These are phyloP conservation scores for Diplogelasinospora grovesii DNA, from an alignment of 495 filamentous ascomycete genomes.

Conservation along the genomic window DNA sequence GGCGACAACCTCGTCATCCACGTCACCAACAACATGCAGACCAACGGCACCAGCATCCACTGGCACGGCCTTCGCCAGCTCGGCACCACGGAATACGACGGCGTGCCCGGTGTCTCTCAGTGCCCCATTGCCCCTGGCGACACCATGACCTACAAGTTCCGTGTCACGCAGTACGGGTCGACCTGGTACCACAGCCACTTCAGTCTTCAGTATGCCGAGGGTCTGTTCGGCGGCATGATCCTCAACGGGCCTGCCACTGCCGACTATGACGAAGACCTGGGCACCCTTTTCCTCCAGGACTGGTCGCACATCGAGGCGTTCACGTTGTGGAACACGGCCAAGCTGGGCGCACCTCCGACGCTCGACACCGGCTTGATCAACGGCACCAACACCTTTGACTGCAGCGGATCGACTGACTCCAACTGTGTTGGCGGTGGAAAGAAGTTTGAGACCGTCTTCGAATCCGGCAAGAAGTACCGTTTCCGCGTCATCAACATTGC, in stretches of 20 bases:
- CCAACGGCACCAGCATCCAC: conserved; percentile 34
- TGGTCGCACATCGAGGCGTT: conserved; percentile 18
- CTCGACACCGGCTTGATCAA: conserved; percentile 30
- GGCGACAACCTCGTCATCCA: conserved; percentile 54
- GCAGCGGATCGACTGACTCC: conserved; percentile 11
- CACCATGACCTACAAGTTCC: conserved; percentile 45
- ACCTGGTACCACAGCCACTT: conserved; percentile 55
- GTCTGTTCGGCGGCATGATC: conserved; percentile 43
- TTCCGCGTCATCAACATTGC: conserved; percentile 49
- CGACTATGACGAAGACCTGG: conserved; percentile 37
- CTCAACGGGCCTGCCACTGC: conserved; percentile 24
- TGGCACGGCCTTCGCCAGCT: conserved; percentile 31
- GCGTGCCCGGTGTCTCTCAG: conserved; percentile 39
- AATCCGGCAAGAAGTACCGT: conserved; percentile 36
- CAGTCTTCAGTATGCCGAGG: conserved; percentile 44
- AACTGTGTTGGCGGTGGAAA: conserved; percentile 25
- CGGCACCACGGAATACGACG: conserved; percentile 35
- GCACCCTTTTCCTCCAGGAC: conserved; percentile 24
- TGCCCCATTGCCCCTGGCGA: conserved; percentile 44
- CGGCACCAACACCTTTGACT: conserved; percentile 32
- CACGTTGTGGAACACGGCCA: conserved; percentile 18
- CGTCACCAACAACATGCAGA: conserved; percentile 25
- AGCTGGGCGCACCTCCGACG: conserved; percentile 26
- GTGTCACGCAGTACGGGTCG: conserved; percentile 48
- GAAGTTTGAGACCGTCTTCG: conserved; percentile 31